Conservation (phyloP, 192 early-diverging fungal species). For the Paraglomus occultum region DNA sequence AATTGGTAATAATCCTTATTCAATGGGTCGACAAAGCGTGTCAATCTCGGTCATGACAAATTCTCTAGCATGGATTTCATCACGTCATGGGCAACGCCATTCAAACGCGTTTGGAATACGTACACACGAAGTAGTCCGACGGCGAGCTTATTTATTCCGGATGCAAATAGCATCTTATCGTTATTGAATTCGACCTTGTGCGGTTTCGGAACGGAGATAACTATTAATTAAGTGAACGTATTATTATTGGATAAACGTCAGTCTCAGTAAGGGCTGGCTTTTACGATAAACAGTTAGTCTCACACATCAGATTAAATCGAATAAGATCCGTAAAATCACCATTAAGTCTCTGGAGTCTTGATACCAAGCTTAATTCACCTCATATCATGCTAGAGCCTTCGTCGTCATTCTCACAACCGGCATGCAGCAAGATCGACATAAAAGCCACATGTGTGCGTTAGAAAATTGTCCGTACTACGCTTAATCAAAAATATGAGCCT, state of each 20-base stretch:
- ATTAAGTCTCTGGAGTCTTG: conserved; percentile 85
- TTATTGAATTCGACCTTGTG: conserved; percentile 99
- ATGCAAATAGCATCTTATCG: conserved; percentile 97
- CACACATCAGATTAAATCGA: conserved; percentile 99
- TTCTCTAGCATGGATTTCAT: conserved; percentile 56
- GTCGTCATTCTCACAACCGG: no score
- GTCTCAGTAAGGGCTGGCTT: conserved; percentile 31
- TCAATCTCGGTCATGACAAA: conserved; percentile 99
- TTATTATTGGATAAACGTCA: neutral
- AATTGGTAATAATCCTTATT: conserved; percentile 90
- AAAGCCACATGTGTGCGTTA: no score
- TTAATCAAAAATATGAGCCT: no score
- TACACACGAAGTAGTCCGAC: conserved; percentile 92
- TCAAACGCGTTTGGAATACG: conserved; percentile 20
- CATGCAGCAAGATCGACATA: no score
- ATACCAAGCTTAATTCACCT: conserved; percentile 83
- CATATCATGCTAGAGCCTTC: conserved; percentile 75
- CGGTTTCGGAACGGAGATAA: conserved; percentile 98
- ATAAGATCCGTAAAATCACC: conserved; percentile 88
- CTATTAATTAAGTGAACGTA: conserved; percentile 31
- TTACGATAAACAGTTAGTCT: conserved; percentile 94
- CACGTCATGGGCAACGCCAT: neutral
- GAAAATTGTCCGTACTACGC: no score
- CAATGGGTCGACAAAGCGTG: conserved; percentile 94
- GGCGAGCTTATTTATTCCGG: conserved; percentile 97